These are phyloP conservation scores for Diaporthe capsici DNA, from an alignment of 2,329 filamentous ascomycete species.

Conservation along the genomic window DNA sequence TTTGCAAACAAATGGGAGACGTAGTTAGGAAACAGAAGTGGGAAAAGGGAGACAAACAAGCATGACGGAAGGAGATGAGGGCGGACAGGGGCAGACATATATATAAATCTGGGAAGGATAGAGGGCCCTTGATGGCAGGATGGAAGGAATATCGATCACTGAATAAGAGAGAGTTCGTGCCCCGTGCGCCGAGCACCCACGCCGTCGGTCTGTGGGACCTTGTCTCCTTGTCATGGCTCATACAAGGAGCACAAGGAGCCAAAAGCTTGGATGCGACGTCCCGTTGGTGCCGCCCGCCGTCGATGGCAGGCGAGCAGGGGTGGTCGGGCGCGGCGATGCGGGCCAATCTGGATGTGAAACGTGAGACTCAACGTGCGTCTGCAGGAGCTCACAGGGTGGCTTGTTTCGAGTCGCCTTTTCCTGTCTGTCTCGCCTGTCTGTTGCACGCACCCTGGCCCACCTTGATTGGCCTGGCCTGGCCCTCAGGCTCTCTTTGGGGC, in stretches of 20 bases:
- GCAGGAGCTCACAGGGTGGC: slow-evolving; percentile 32
- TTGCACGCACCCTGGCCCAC: not conserved
- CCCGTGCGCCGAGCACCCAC: slow-evolving; percentile 23
- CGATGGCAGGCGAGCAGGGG: slow-evolving; percentile 35
- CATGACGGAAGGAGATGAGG: not conserved
- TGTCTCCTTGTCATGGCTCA: not conserved
- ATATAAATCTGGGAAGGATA: not conserved
- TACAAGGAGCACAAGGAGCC: slow-evolving; percentile 8
- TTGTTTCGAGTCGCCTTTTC: slow-evolving; percentile 28
- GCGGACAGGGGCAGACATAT: slow-evolving; percentile 23
- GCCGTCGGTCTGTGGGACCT: slow-evolving; percentile 13
- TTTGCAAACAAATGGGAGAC: slow-evolving; percentile 13
- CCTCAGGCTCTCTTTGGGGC: not conserved
- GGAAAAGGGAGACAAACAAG: not conserved
- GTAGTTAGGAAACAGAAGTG: not conserved
- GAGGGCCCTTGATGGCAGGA: slow-evolving; percentile 18
- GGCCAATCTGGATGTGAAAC: slow-evolving; percentile 37
- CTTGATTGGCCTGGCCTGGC: not conserved
- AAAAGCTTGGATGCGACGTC: slow-evolving; percentile 34
- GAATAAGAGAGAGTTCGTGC: not conserved
- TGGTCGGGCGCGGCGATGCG: slow-evolving; percentile 32
- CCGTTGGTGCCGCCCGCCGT: slow-evolving; percentile 34
- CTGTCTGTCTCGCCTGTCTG: not conserved
- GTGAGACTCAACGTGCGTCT: slow-evolving; percentile 32
- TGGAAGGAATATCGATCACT: slow-evolving; percentile 22